Conservation (phyloP, 192 early-diverging fungal genomes). For the Linnemannia zychae region DNA sequence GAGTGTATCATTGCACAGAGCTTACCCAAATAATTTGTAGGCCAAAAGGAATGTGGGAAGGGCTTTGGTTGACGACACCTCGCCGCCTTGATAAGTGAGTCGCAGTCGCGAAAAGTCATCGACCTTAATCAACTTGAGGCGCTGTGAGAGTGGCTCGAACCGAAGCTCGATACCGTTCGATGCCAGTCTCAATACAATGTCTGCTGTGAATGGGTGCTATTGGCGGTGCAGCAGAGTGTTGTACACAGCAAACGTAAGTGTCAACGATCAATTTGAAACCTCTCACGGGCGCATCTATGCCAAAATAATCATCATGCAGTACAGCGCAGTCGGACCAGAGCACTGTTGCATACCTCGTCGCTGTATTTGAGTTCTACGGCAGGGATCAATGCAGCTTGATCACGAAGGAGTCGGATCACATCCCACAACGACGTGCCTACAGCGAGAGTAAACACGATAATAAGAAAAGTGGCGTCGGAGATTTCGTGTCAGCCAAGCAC, state of each 20-base stretch:
- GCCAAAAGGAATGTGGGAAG: constrained; percentile 76
- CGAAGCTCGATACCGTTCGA: constrained; percentile 69
- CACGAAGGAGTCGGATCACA: constrained; percentile 65
- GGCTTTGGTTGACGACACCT: constrained; percentile 72
- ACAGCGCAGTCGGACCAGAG: background rate
- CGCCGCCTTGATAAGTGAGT: constrained; percentile 69
- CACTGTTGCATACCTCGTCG: constrained; percentile 63
- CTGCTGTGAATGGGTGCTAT: constrained; percentile 60
- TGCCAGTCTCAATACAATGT: constrained; percentile 56
- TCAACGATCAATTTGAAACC: too few species aligned
- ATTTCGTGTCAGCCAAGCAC: background rate
- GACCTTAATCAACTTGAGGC: constrained; percentile 74
- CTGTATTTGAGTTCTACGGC: constrained; percentile 74
- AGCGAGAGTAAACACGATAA: background rate
- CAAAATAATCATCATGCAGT: constrained; percentile 13
- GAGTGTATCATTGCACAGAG: background rate
- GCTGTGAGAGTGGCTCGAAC: constrained; percentile 69
- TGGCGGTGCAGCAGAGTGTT: background rate
- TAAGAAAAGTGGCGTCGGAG: background rate
- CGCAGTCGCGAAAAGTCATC: constrained; percentile 68
- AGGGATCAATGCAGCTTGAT: constrained; percentile 64
- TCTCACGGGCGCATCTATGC: too few species aligned
- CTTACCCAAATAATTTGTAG: constrained; percentile 80
- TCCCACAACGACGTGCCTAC: constrained; percentile 74
- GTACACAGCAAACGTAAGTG: too few species aligned